Percentiles rank a stretch among this genome's conserved stretches.
phyloP scores from a whole-genome alignment of 306 rosid genomes.

The Glycine latifolia region DNA sequence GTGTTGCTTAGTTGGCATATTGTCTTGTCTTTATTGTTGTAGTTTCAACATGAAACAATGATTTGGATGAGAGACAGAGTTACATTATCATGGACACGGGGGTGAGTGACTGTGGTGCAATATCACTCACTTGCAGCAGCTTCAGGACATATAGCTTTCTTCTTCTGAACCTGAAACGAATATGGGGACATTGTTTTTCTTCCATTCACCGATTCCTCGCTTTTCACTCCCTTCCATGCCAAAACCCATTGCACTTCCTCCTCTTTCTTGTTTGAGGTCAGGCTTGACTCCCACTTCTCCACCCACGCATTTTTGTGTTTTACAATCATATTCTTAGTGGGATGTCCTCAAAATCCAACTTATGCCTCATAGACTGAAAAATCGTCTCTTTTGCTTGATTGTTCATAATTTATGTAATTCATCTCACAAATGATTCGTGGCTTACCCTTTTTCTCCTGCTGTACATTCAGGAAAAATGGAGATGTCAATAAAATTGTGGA shows the following conservation, averaged over 20 bases:
- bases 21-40: not conserved
- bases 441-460: constrained; percentile 18
- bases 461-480: constrained; percentile 56
- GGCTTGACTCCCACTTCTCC: not conserved
- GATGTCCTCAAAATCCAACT: constrained; percentile 28
- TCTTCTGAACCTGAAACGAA: not conserved
- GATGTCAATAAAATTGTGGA: constrained; percentile 54
- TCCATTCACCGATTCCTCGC: constrained; percentile 45
- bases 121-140: not conserved
- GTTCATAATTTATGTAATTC: constrained; percentile 18
- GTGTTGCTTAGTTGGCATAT: constrained; percentile 15
- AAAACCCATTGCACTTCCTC: constrained; percentile 45
- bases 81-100: constrained; percentile 24
- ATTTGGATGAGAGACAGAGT: not conserved
- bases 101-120: not conserved
- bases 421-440: not conserved
- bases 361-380: not conserved
- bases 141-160: not conserved
- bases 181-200: constrained; percentile 46
- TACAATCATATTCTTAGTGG: constrained; percentile 13
- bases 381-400: constrained; percentile 5
- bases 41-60: not conserved
- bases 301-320: constrained; percentile 7
- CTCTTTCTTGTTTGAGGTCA: constrained; percentile 61
- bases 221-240: constrained; percentile 1